Percentiles rank a stretch among this genome's conserved stretches.
Evolutionary conservation across 2,329 filamentous ascomycete genomes (phyloP).

Genomic region (Cladosporium cucumerinum): DNA sequence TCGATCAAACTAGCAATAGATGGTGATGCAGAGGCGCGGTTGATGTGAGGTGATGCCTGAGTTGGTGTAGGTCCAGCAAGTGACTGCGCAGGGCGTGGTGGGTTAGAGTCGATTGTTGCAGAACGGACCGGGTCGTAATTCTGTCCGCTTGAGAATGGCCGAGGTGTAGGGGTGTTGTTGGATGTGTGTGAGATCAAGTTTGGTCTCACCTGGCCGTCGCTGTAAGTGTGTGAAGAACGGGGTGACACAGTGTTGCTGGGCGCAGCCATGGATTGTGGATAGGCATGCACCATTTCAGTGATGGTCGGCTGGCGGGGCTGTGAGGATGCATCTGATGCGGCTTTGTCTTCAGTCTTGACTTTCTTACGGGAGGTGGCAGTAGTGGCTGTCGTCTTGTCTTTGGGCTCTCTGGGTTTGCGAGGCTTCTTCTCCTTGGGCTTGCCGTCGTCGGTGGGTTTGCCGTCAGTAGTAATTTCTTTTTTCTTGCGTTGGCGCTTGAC

Average conservation of each 20-base stretch:
- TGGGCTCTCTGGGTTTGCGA: conserved; percentile 43
- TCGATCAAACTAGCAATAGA: conserved; percentile 90
- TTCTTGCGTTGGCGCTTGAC: conserved; percentile 41
- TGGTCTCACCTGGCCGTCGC: conserved; percentile 1
- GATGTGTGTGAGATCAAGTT: conserved; percentile 25
- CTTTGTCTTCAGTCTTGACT: conserved; percentile 40
- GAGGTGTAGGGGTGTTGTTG: conserved; percentile 36
- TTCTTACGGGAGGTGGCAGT: conserved; percentile 48
- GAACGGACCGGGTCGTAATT: conserved; percentile 79
- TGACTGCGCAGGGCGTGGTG: conserved; percentile 23
- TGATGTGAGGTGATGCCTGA: conserved; percentile 46
- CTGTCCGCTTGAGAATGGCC: conserved; percentile 66
- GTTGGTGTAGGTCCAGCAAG: conserved; percentile 29
- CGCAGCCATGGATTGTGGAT: conserved; percentile 10
- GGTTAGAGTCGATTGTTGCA: conserved; percentile 48
- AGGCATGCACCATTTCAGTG: conserved; percentile 36
- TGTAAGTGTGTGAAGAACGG: conserved; percentile 35
- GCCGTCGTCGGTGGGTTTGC: conserved; percentile 38
- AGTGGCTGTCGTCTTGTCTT: conserved; percentile 46
- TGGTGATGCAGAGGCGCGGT: conserved; percentile 81
- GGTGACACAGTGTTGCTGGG: conserved; percentile 18
- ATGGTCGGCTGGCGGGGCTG: conserved; percentile 40
- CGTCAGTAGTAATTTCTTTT: conserved; percentile 36
- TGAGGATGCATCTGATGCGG: conserved; percentile 26
- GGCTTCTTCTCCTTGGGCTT: conserved; percentile 44